Evolutionary conservation across 78 protist species (phyloP), one percentile per base, ranked within the genome.

Genomic region (Dictyostelium firmibasis): DNA sequence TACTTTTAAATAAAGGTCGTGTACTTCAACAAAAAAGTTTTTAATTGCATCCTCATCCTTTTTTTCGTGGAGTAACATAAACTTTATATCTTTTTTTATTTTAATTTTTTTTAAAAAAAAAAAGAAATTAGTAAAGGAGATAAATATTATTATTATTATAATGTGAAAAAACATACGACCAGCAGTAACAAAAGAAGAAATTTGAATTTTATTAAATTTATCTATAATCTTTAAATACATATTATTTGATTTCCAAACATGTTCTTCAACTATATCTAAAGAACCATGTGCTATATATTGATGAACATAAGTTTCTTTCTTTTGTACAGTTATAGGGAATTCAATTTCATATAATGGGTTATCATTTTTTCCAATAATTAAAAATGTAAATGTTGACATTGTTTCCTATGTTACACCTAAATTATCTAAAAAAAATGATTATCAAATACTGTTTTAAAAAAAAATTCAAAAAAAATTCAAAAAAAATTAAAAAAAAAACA

Each of bases 41-140:
- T 74, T 92, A 50, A 92, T 92, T 25, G 92, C 91, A 53, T 92
- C 96, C 53, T 92, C 96, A 83, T 92, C 96, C 53, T 92, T 92
- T 84, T 92, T 92, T 78, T 92, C 96, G 18, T 92, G 96, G 14
- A 92, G 60, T 62, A 92, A 75, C 96, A 92, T 83, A 53, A 92
- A 92, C 36, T 92, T 92, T 23, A 92, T 92, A 62, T 92, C 96
- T 92, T 29, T 33, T 29, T 44, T 29, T 20, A 7, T 13, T 35
- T n/a, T 23, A 0, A 11, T 16, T 33, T 13, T n/a, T 7, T 11
- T 20, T 36, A 35, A 16, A 7, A 27, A n/a, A 74, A 35, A 16
- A 7, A 25, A 78, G n/a, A n/a, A n/a, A n/a, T 43, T 14, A 43
- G 14, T 20, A 41, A n/a, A n/a, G n/a, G n/a, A 10, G 36, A 43